Evolutionary conservation across 2,329 filamentous ascomycete genomes (phyloP).

Genomic region (Ophiocordyceps camponoti-leonardi): DNA sequence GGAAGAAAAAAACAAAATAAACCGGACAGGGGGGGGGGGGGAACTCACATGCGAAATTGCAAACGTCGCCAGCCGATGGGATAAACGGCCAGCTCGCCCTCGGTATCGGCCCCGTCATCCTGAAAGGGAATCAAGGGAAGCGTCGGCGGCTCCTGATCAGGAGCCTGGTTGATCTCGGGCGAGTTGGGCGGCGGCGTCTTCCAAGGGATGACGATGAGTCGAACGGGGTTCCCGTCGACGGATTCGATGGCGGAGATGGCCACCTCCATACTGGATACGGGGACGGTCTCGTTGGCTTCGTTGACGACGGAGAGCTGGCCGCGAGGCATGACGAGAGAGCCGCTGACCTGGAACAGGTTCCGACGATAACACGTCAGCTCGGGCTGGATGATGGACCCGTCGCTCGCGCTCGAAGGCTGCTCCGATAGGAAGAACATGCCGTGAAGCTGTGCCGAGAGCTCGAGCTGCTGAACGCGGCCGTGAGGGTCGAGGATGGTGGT

Average conservation of each 20-base stretch:
- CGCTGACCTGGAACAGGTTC: constrained; percentile 92
- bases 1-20: no score
- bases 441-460: constrained; percentile 56
- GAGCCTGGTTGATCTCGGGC: constrained; percentile 42
- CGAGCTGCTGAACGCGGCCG: constrained; percentile 42
- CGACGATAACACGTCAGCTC: constrained; percentile 92
- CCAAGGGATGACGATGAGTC: constrained; percentile 94
- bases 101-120: constrained; percentile 39
- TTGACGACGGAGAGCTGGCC: constrained; percentile 65
- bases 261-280: constrained; percentile 69
- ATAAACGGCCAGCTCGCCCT: constrained; percentile 76
- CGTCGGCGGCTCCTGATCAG: constrained; percentile 72
- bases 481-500: constrained; percentile 42
- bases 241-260: constrained; percentile 87
- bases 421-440: constrained; percentile 84
- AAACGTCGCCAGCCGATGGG: constrained; percentile 88
- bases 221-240: constrained; percentile 79
- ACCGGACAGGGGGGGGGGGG: no score
- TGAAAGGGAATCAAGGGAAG: constrained; percentile 57
- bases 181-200: constrained; percentile 79
- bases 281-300: constrained; percentile 69
- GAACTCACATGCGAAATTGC: constrained; percentile 67
- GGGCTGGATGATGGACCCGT: constrained; percentile 44
- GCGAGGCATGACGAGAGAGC: constrained; percentile 66
- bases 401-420: constrained; percentile 46